Conservation (phyloP, 768 basidiomycete genomes). For the Panellus pusillus region DNA sequence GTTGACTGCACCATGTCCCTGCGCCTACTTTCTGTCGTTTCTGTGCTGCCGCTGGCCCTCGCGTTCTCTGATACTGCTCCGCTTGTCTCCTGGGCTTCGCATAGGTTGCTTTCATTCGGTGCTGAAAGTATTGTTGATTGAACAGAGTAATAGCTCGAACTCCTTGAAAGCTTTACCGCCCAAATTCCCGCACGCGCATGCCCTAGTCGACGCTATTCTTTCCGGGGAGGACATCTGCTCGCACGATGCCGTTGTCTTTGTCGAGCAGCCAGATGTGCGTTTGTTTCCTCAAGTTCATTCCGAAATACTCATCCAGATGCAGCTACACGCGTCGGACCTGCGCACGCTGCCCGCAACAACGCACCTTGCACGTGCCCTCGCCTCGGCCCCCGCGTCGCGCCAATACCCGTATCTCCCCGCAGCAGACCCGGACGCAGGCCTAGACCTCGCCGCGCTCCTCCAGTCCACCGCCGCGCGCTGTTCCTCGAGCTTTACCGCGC, state of each 20-base stretch:
- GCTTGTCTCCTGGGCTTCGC: slow-evolving; percentile 71
- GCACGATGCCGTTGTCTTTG: slow-evolving; percentile 64
- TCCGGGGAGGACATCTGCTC: slow-evolving; percentile 51
- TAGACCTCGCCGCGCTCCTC: slow-evolving; percentile 37
- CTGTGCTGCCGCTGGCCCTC: slow-evolving; percentile 45
- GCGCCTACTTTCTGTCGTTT: slow-evolving; percentile 42
- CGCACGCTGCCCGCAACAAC: slow-evolving; percentile 56
- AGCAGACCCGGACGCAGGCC: background rate
- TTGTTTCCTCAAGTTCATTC: slow-evolving; percentile 25
- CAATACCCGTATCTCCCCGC: slow-evolving; percentile 62
- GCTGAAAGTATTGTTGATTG: background rate
- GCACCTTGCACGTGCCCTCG: slow-evolving; percentile 47
- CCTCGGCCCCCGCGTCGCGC: slow-evolving; percentile 50
- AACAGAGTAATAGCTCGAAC: slow-evolving; percentile 40
- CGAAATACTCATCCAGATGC: slow-evolving; percentile 4
- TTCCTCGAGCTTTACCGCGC: slow-evolving; percentile 46
- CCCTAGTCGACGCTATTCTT: slow-evolving; percentile 47
- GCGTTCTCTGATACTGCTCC: slow-evolving; percentile 67
- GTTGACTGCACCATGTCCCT: slow-evolving; percentile 40
- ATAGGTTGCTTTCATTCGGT: slow-evolving; percentile 38
- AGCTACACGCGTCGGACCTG: slow-evolving; percentile 81
- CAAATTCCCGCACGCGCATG: slow-evolving; percentile 27
- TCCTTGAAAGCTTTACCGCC: slow-evolving; percentile 44
- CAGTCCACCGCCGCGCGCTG: slow-evolving; percentile 52
- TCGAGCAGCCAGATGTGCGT: slow-evolving; percentile 75